Evolutionary conservation across 1,284 basidiomycete species (phyloP), one percentile per base, ranked within the genome.

Genomic region (Cryptococcus amylolentus): DNA sequence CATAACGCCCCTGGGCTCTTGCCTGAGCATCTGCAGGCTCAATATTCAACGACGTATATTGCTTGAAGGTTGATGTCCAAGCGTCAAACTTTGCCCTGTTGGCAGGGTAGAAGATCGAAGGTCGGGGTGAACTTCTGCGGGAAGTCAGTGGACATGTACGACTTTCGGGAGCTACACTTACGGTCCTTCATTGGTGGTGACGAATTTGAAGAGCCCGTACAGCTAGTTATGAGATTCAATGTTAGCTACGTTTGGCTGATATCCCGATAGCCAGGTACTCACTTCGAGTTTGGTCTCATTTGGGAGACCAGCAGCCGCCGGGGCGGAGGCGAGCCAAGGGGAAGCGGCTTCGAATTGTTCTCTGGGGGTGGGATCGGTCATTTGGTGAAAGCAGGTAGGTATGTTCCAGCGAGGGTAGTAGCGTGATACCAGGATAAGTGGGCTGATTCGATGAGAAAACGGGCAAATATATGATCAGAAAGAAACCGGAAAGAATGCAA

Each of bases 61-160:
- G 10, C 41, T n/a, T 42, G 8, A 9, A n/a, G 12, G 20, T 14
- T 8, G 41, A 46, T 23, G 72, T 80, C 89, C 91, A 94, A 1
- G 89, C 88, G 69, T 93, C 90, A 86, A 89, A 90, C 74, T 94
- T 94, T 2, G 90, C 89, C 35, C 89, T 80, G 2, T 85, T 87
- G 2, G 86, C 82, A 69, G 88, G 82, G 61, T 89, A 89, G 67
- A 93, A 89, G 31, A 94, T 80, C 5, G 87, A 88, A 1, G 91
- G 92, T 2, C 88, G 83, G 4, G 84, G 69, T 7, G 20, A n/a
- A 62, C 68, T 13, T 81, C 70, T 0, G 20, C 27, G 4, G 14
- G 18, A 4, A n/a, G 9, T 50, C 18, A 44, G 37, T 27, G 38
- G n/a, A 27, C 10, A 6, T 37, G 5, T 13, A 38, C 27, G 35